Evolutionary conservation across 495 filamentous ascomycete species (phyloP).

Genomic region (Neurospora sublineolata): DNA sequence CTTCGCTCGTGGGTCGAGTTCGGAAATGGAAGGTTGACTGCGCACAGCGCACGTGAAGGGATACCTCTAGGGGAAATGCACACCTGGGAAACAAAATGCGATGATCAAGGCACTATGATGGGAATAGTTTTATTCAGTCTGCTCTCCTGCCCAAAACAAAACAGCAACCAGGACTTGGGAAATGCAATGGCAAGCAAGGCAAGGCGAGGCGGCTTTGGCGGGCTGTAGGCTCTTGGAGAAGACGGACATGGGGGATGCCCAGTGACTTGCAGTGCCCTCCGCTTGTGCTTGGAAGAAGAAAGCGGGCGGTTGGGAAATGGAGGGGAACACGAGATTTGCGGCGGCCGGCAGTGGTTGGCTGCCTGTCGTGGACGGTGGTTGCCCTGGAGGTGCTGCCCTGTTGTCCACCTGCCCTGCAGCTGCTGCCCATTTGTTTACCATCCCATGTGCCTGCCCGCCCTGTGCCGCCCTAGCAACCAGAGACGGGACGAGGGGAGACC

Average conservation of each 20-base stretch:
- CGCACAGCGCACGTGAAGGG: slow-evolving; percentile 5
- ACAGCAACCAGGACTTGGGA: not conserved
- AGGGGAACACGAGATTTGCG: not conserved
- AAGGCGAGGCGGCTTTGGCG: not conserved
- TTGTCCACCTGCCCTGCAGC: not conserved
- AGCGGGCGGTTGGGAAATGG: not conserved
- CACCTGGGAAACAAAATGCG: not conserved
- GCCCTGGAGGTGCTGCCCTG: not conserved
- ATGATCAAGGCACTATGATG: not conserved
- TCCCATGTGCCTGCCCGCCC: not conserved
- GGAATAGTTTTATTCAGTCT: slow-evolving; percentile 2
- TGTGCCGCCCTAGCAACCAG: not conserved
- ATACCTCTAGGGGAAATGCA: not conserved
- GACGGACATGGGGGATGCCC: not conserved
- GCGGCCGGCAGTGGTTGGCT: not conserved
- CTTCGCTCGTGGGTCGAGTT: not conserved
- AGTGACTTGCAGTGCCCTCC: not conserved
- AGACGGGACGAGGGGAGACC: not conserved
- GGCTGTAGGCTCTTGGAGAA: not conserved
- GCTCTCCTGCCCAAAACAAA: not conserved
- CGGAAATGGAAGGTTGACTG: not conserved
- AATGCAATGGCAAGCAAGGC: not conserved
- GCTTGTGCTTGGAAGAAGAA: not conserved
- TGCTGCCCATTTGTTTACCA: not conserved
- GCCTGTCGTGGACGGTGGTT: not conserved